Evolutionary conservation across 768 basidiomycete genomes (phyloP).

Genomic region (Sporobolomyces roseus): DNA sequence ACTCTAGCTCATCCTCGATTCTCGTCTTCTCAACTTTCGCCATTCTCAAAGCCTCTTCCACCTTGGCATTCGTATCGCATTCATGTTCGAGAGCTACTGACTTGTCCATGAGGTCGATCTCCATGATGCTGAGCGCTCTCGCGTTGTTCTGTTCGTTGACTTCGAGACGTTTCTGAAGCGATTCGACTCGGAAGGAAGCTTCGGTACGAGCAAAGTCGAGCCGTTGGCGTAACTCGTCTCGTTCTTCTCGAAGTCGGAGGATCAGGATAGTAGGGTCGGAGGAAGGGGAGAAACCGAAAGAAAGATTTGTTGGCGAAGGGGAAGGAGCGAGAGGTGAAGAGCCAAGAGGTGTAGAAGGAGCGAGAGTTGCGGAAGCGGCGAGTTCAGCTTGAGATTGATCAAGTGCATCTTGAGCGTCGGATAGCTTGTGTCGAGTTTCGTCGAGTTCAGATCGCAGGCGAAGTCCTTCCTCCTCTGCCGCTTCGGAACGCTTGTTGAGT

Average conservation of each 20-base stretch:
- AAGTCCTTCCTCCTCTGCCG: neutral
- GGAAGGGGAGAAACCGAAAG: conserved; percentile 11
- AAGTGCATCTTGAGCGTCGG: conserved; percentile 22
- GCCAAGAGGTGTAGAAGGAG: neutral
- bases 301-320: conserved; percentile 3
- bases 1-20: conserved; percentile 18
- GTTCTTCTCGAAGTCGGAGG: conserved; percentile 36
- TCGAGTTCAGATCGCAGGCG: conserved; percentile 23
- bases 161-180: conserved; percentile 14
- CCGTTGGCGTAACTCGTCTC: conserved; percentile 29
- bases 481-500: conserved; percentile 19
- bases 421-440: conserved; percentile 8
- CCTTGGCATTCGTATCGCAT: conserved; percentile 8
- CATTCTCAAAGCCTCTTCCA: conserved; percentile 17
- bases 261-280: conserved; percentile 25
- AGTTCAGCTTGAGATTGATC: conserved; percentile 15
- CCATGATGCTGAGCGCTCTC: conserved; percentile 15
- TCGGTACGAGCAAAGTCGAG: conserved; percentile 37
- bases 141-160: conserved; percentile 22
- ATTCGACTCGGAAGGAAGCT: conserved; percentile 18
- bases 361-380: neutral
- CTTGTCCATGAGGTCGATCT: conserved; percentile 24
- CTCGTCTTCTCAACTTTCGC: conserved; percentile 4
- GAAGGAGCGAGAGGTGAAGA: neutral
- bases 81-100: conserved; percentile 20